Evolutionary conservation across 768 basidiomycete genomes (phyloP).

Genomic region (Rhodotorula kratochvilovae): DNA sequence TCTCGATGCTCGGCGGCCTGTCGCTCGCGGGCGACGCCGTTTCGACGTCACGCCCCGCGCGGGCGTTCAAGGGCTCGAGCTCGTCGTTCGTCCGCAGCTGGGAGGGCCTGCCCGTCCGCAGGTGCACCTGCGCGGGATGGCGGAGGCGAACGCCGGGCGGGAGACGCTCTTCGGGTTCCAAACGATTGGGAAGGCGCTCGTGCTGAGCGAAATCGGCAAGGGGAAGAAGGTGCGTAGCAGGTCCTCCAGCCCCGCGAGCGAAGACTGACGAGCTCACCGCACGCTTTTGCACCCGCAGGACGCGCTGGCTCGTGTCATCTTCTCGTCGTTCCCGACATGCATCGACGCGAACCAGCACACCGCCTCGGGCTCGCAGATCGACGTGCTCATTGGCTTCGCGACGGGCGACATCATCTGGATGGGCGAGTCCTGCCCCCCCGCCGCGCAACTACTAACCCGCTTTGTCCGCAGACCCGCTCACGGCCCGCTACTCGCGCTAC

Average conservation of each 20-base stretch:
- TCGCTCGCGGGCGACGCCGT: background rate
- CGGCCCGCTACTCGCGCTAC: slow-evolving; percentile 37
- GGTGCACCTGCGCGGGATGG: slow-evolving; percentile 5
- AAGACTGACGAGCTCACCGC: background rate
- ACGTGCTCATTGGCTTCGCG: slow-evolving; percentile 83
- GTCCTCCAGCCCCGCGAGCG: no score
- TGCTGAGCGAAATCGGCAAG: slow-evolving; percentile 23
- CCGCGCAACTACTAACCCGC: slow-evolving; percentile 42
- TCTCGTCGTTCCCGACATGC: slow-evolving; percentile 81
- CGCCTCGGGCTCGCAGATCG: slow-evolving; percentile 69
- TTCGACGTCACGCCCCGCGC: slow-evolving; percentile 9
- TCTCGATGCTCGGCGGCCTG: slow-evolving; percentile 33
- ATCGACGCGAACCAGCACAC: slow-evolving; percentile 80
- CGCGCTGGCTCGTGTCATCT: slow-evolving; percentile 74
- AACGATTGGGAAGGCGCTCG: slow-evolving; percentile 23
- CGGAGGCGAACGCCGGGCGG: slow-evolving; percentile 27
- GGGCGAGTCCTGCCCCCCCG: slow-evolving; percentile 52
- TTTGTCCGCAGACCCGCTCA: slow-evolving; percentile 28
- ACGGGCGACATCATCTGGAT: slow-evolving; percentile 97
- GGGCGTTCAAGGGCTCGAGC: slow-evolving; percentile 61
- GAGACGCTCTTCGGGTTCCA: slow-evolving; percentile 35
- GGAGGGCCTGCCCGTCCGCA: slow-evolving; percentile 34
- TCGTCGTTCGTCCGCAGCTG: slow-evolving; percentile 59
- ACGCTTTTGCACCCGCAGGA: slow-evolving; percentile 56
- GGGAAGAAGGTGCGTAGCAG: slow-evolving; percentile 28